Conservation (phyloP, 495 filamentous ascomycete species). For the Alectoria sarmentosa region DNA sequence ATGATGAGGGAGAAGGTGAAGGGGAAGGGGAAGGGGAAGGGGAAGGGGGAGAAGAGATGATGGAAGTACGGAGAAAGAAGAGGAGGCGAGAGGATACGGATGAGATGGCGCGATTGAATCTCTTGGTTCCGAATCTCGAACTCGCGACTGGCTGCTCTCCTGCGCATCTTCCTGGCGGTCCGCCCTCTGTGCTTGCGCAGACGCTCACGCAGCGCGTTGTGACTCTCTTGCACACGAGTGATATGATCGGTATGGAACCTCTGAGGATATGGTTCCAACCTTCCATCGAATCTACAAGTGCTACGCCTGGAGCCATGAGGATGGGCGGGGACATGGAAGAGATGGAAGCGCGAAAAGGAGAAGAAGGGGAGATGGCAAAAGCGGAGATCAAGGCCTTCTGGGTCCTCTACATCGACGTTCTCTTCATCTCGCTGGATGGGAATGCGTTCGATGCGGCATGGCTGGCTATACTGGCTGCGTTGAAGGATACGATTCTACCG, state of each 20-base stretch:
- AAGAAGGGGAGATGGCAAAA: conserved; percentile 32
- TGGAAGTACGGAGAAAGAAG: conserved; percentile 21
- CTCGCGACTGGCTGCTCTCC: conserved; percentile 83
- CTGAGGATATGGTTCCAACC: conserved; percentile 54
- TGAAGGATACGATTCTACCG: conserved; percentile 72
- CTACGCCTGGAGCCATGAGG: neutral
- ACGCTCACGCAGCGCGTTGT: conserved; percentile 70
- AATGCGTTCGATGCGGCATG: conserved; percentile 88
- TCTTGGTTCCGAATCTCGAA: conserved; percentile 91
- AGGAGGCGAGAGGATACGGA: conserved; percentile 43
- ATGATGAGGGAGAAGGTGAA: conserved; percentile 15
- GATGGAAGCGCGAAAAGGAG: conserved; percentile 28
- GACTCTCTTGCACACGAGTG: conserved; percentile 60
- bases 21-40: conserved; percentile 19
- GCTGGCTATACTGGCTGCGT: conserved; percentile 74
- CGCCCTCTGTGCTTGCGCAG: conserved; percentile 76
- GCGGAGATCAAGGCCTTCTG: conserved; percentile 74
- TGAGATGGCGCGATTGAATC: conserved; percentile 51
- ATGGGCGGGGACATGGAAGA: neutral
- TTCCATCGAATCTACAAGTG: conserved; percentile 20
- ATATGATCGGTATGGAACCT: conserved; percentile 53
- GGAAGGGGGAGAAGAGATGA: conserved; percentile 24
- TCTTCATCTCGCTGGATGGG: conserved; percentile 85
- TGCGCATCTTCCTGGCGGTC: conserved; percentile 71
- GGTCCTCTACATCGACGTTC: conserved; percentile 86